phyloP scores from a whole-genome alignment of 305 asterid genomes.

The Solanum hybrid region DNA sequence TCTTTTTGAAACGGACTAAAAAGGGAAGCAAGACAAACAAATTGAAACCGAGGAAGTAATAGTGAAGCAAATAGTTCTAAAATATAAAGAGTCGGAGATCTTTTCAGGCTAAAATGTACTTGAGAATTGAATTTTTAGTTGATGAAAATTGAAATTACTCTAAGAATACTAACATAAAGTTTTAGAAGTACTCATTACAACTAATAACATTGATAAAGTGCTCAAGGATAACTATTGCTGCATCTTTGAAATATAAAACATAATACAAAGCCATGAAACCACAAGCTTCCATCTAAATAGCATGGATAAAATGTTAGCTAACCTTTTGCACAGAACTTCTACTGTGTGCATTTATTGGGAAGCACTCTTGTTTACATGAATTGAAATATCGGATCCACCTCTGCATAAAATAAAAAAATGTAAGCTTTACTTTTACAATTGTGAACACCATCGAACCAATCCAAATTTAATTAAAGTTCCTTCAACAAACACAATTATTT shows the following conservation, averaged over 20 bases:
- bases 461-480: neutral
- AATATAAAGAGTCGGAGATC: neutral
- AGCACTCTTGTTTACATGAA: conserved; percentile 62
- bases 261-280: neutral
- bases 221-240: neutral
- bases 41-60: neutral
- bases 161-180: neutral
- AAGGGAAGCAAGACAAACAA: neutral
- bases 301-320: conserved; percentile 18
- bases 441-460: neutral
- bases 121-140: neutral
- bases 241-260: neutral
- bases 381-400: conserved; percentile 64
- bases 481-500: neutral
- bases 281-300: neutral
- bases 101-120: neutral
- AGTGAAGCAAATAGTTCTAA: neutral
- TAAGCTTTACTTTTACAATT: neutral
- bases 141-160: neutral
- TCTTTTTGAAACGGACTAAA: neutral
- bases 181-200: neutral
- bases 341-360: conserved; percentile 82
- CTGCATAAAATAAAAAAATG: conserved; percentile 31
- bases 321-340: conserved; percentile 80
- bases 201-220: neutral